Base-by-base conservation (phyloP, 2,329 filamentous ascomycete genomes). In the Allantophomopsis cytisporea region DNA sequence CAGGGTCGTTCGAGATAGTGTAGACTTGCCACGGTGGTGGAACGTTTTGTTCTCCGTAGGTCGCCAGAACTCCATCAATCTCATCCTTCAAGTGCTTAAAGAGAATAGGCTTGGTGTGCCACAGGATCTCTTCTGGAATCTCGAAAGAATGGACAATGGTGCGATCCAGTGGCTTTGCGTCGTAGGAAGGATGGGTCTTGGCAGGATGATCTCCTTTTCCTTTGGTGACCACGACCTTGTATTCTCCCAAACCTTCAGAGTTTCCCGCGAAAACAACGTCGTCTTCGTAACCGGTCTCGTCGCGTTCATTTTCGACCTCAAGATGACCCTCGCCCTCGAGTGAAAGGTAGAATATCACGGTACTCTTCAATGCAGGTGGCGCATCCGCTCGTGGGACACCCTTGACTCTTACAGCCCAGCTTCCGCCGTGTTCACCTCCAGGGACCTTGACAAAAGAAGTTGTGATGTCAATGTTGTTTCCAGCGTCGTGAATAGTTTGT, bases 391-490 rank as follows among this genome's bases (percentile, higher is more conserved):
- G 75, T 31, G 84, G 80, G 34, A 73, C 73, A 16, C 91, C 91
- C 61, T 83, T 88, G 53, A 98, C 80, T 42, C 91, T 72, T 31
- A 82, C 85, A 40, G 80, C 91, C 91, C 91, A 98, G 61, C 78
- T 94, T 41, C 91, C 91, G 42, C 87, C 88, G 58, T 94, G 72
- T 15, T 69, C 66, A 39, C 87, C 88, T 16, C 88, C 87, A 2
- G 88, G 84, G 30, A 94, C 72, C 62, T 96, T 98, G 54, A 95
- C 77, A 60, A 96, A 95, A 38, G 85, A 83, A 34, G 89, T 95
- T 7, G 83, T 93, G 45, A 98, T 73, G 61, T 96, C 88, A 48
- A 98, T 72, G 41, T 73, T 74, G 61, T 98, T 98, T 37, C 75
- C 81, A 39, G 80, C 78, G 58, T 98, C 91, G 55, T 93, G 86